A percentile compares a stretch with the other conserved stretches of the same genome.
Evolutionary conservation across 805 yeast species (phyloP).

Genomic region (Kuraishia floccosa): DNA sequence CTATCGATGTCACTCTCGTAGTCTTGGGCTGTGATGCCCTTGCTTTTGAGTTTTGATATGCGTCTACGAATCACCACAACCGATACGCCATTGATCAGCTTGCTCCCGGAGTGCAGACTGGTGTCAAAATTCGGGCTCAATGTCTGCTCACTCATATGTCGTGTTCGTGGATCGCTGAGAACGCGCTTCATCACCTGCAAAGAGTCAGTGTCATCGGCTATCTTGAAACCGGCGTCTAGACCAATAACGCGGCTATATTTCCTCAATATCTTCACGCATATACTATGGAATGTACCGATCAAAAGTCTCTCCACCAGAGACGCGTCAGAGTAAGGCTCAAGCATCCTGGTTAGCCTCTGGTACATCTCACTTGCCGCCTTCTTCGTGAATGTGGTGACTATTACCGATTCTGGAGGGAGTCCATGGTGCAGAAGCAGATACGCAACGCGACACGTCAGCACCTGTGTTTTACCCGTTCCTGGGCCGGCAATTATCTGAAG

Average conservation of each 20-base stretch:
- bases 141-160: no score
- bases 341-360: conserved; percentile 36
- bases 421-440: conserved; percentile 40
- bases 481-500: conserved; percentile 51
- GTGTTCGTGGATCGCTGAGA: conserved; percentile 16
- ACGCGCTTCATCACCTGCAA: conserved; percentile 31
- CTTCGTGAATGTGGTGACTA: conserved; percentile 89
- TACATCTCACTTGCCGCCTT: conserved; percentile 85
- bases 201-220: conserved; percentile 60
- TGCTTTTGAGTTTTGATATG: conserved; percentile 48
- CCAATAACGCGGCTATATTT: conserved; percentile 43
- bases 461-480: conserved; percentile 73
- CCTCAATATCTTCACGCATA: conserved; percentile 52
- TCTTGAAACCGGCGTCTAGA: conserved; percentile 25
- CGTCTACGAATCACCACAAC: conserved; percentile 25
- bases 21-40: conserved; percentile 32
- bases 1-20: not conserved
- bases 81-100: conserved; percentile 22
- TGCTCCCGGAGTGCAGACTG: conserved; percentile 4
- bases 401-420: conserved; percentile 48
- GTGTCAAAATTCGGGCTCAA: not conserved
- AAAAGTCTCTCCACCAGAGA: conserved; percentile 29
- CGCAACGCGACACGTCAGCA: conserved; percentile 71
- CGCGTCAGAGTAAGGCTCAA: conserved; percentile 21
- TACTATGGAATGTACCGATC: conserved; percentile 86